Conservation (phyloP, 2,329 filamentous ascomycete species). For the Epichloe typhina region DNA sequence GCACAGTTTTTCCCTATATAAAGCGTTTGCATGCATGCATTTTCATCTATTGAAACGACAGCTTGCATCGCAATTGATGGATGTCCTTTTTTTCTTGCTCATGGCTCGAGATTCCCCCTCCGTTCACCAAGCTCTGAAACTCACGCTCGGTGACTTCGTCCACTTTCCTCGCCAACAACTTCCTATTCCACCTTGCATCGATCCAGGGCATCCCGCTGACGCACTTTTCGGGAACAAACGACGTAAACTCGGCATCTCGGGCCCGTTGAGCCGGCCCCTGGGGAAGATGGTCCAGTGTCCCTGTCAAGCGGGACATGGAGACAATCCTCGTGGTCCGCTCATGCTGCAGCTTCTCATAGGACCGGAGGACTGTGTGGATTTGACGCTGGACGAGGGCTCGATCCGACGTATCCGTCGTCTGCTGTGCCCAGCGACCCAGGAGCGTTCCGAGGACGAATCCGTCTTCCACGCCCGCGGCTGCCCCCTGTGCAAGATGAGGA, state of each 20-base stretch:
- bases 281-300: constrained; percentile 5
- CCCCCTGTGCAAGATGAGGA: constrained; percentile 15
- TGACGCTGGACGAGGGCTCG: not conserved
- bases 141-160: constrained; percentile 4
- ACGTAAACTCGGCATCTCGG: constrained; percentile 6
- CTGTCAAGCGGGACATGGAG: constrained; percentile 3
- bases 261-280: constrained; percentile 2
- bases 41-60: too few species aligned
- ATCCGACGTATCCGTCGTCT: not conserved
- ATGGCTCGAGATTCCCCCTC: not conserved
- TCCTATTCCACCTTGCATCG: constrained; percentile 5
- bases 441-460: constrained; percentile 12
- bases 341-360: constrained; percentile 5
- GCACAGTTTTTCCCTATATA: too few species aligned
- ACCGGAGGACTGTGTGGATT: not conserved
- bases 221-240: constrained; percentile 1
- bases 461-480: constrained; percentile 15
- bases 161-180: constrained; percentile 4
- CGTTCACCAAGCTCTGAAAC: not conserved
- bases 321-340: constrained; percentile 4
- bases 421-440: constrained; percentile 13
- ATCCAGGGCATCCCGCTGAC: constrained; percentile 8
- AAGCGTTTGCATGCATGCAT: too few species aligned
- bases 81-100: too few species aligned
- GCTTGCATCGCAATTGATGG: too few species aligned